Percentiles rank a stretch among this genome's conserved stretches.
These are phyloP conservation scores for Trametes polyzona DNA, from an alignment of 1,284 basidiomycete species.

Conservation along the genomic window DNA sequence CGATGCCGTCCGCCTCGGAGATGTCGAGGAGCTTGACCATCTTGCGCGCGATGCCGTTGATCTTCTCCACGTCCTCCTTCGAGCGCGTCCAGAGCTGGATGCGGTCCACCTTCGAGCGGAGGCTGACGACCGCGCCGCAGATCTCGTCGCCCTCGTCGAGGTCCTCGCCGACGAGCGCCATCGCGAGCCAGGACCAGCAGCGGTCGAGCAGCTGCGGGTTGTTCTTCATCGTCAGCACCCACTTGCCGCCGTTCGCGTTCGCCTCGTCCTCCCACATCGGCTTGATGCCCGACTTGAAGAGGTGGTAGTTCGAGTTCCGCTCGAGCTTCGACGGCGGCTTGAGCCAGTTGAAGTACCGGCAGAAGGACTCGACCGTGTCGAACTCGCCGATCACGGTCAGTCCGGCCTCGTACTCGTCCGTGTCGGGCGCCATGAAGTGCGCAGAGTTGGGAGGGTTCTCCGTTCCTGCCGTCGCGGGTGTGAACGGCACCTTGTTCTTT, in stretches of 20 bases:
- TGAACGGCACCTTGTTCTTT: slow-evolving; percentile 71
- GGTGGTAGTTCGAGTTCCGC: slow-evolving; percentile 89
- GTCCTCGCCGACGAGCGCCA: slow-evolving; percentile 91
- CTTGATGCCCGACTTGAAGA: slow-evolving; percentile 91
- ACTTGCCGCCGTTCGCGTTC: slow-evolving; percentile 91
- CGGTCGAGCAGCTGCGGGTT: slow-evolving; percentile 81
- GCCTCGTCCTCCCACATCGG: slow-evolving; percentile 97
- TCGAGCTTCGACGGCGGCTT: slow-evolving; percentile 88
- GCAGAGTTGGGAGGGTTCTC: slow-evolving; percentile 36
- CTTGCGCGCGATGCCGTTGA: slow-evolving; percentile 84
- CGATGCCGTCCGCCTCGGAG: slow-evolving; percentile 77
- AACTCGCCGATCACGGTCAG: slow-evolving; percentile 81
- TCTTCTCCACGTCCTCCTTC: slow-evolving; percentile 81
- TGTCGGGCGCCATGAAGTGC: slow-evolving; percentile 52
- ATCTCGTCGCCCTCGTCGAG: slow-evolving; percentile 87
- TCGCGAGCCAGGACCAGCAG: slow-evolving; percentile 89
- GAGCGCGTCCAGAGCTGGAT: slow-evolving; percentile 89
- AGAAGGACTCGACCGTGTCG: slow-evolving; percentile 88
- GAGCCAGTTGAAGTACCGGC: slow-evolving; percentile 94
- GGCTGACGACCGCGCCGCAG: slow-evolving; percentile 89
- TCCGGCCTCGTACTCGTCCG: slow-evolving; percentile 76
- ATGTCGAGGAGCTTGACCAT: slow-evolving; percentile 83
- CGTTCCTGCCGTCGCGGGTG: slow-evolving; percentile 39
- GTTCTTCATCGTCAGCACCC: slow-evolving; percentile 91
- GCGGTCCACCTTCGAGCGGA: slow-evolving; percentile 85